Percentiles rank a stretch among this genome's conserved stretches.
Conservation (phyloP, 192 early-diverging fungal species). For the Phycomyces blakesleeanus region DNA sequence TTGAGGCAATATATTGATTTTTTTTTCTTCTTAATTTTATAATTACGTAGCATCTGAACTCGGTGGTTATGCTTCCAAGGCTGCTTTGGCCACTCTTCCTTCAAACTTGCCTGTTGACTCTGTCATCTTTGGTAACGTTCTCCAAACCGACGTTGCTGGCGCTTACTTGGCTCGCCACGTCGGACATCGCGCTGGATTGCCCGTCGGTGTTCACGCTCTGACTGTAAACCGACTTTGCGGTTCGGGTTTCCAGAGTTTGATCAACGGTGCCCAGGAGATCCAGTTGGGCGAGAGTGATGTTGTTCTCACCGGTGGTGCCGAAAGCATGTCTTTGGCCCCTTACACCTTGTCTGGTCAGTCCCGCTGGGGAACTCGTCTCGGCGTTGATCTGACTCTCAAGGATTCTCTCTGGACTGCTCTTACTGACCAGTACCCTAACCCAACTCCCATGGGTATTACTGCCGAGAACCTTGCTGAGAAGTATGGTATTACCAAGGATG, state of each 20-base stretch:
- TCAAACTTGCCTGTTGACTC: constrained; percentile 70
- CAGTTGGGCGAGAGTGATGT: constrained; percentile 74
- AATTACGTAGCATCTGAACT: constrained; percentile 62
- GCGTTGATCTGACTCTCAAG: constrained; percentile 84
- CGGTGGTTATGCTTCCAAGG: constrained; percentile 90
- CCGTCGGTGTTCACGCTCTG: constrained; percentile 79
- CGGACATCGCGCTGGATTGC: constrained; percentile 82
- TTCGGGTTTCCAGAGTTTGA: constrained; percentile 92
- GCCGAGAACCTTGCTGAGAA: constrained; percentile 87
- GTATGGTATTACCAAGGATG: constrained; percentile 76
- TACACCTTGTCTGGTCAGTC: constrained; percentile 68
- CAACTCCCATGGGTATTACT: constrained; percentile 90
- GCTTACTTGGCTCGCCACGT: constrained; percentile 93
- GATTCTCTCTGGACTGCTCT: constrained; percentile 83
- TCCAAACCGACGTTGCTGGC: constrained; percentile 77
- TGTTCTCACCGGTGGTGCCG: constrained; percentile 86
- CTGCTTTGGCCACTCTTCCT: constrained; percentile 77
- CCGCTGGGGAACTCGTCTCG: constrained; percentile 84
- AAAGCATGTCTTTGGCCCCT: constrained; percentile 93
- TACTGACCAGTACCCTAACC: constrained; percentile 77
- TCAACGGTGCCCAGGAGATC: constrained; percentile 94
- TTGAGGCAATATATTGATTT: too few relatives aligned
- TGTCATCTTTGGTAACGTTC: constrained; percentile 94
- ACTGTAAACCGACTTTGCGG: constrained; percentile 97
- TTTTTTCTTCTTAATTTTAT: too few relatives aligned